phyloP scores from a whole-genome alignment of 2,329 filamentous ascomycete genomes.

The Taxawa tesnikishii region DNA sequence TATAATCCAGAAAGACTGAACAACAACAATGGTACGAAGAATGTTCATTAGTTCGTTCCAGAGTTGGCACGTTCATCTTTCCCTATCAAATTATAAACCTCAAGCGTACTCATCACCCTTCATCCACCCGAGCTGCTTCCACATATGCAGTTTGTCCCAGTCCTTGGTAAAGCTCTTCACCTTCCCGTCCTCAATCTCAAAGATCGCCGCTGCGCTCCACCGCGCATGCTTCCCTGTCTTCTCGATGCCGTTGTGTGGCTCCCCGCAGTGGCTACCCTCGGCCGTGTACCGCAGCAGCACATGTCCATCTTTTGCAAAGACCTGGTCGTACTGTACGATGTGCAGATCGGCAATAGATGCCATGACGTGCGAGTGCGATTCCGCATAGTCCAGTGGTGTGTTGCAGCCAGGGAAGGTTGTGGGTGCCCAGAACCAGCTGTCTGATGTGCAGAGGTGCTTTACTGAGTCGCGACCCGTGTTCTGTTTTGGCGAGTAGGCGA shows the following conservation, averaged over 20 bases:
- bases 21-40: too few species aligned
- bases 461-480: constrained; percentile 23
- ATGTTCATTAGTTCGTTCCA: too few species aligned
- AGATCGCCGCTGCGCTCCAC: constrained; percentile 27
- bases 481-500: constrained; percentile 23
- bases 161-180: constrained; percentile 25
- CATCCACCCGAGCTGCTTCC: constrained; percentile 8
- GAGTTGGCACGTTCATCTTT: too few species aligned
- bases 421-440: constrained; percentile 22
- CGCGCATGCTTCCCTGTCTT: constrained; percentile 19
- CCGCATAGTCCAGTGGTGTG: constrained; percentile 25
- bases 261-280: constrained; percentile 22
- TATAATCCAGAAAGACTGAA: too few species aligned
- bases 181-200: constrained; percentile 23
- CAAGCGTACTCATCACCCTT: constrained; percentile 7
- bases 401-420: constrained; percentile 25
- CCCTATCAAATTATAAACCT: too few species aligned
- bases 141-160: constrained; percentile 18
- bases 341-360: constrained; percentile 20
- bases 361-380: constrained; percentile 25
- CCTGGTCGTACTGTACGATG: constrained; percentile 23
- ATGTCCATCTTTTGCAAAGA: constrained; percentile 22
- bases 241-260: constrained; percentile 23
- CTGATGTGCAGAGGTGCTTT: constrained; percentile 19
- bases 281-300: constrained; percentile 25